These are phyloP conservation scores for Lactifluus pinguis DNA, from an alignment of 768 basidiomycete species.

Conservation along the genomic window DNA sequence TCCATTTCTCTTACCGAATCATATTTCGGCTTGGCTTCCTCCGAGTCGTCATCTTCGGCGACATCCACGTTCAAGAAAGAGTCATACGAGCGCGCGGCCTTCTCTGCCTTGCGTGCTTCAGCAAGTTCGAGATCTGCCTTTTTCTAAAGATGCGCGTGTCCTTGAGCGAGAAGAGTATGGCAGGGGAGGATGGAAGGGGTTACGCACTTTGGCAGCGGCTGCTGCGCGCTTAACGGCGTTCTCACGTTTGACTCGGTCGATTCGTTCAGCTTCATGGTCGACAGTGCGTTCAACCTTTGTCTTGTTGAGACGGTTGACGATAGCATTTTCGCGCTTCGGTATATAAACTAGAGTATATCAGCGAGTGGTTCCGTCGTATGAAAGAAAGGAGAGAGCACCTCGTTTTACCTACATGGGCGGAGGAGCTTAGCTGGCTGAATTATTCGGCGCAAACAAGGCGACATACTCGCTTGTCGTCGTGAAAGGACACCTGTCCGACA, in stretches of 20 bases:
- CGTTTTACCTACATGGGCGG: slow-evolving; percentile 59
- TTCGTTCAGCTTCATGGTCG: slow-evolving; percentile 83
- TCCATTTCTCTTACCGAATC: slow-evolving; percentile 69
- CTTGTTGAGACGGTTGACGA: slow-evolving; percentile 90
- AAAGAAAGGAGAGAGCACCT: slow-evolving; percentile 33
- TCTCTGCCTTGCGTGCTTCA: slow-evolving; percentile 72
- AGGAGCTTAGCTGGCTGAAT: background rate
- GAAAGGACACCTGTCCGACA: slow-evolving; percentile 91
- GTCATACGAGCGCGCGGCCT: slow-evolving; percentile 83
- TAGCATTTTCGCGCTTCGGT: slow-evolving; percentile 70
- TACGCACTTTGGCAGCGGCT: slow-evolving; percentile 57
- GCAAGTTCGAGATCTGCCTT: slow-evolving; percentile 72
- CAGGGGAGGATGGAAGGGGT: too few relatives aligned
- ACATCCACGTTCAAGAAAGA: slow-evolving; percentile 56
- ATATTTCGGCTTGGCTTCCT: slow-evolving; percentile 33
- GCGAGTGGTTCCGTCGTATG: background rate
- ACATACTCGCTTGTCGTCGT: slow-evolving; percentile 75
- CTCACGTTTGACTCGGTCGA: slow-evolving; percentile 76
- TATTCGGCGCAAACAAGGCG: background rate
- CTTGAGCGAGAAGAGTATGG: background rate
- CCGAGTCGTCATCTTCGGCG: slow-evolving; percentile 36
- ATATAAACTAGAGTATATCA: slow-evolving; percentile 51
- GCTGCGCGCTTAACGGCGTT: slow-evolving; percentile 50
- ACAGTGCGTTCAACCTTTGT: slow-evolving; percentile 79
- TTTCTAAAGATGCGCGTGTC: slow-evolving; percentile 37